Percentiles rank a stretch among this genome's conserved stretches.
phyloP scores from a whole-genome alignment of 768 basidiomycete genomes.

The Infundibulicybe gibba region DNA sequence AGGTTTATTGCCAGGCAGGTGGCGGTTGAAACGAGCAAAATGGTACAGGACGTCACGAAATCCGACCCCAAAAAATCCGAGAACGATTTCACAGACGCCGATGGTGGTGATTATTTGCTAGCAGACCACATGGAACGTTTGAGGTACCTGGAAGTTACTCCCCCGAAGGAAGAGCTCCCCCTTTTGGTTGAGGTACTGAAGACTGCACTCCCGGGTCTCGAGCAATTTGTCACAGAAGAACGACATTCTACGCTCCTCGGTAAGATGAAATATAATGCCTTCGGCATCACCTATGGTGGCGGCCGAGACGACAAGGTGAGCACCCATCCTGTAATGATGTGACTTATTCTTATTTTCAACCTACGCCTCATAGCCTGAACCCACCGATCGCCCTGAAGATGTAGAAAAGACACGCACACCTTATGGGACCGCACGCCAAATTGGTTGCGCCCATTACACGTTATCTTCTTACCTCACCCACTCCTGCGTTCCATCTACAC shows the following conservation, averaged over 20 bases:
- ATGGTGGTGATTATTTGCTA: constrained; percentile 53
- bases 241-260: constrained; percentile 58
- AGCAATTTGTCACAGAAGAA: constrained; percentile 65
- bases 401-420: constrained; percentile 75
- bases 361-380: constrained; percentile 39
- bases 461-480: constrained; percentile 77
- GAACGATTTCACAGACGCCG: constrained; percentile 44
- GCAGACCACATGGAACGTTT: constrained; percentile 78
- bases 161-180: constrained; percentile 44
- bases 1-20: constrained; percentile 75
- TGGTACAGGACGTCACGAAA: constrained; percentile 26
- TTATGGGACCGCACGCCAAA: constrained; percentile 68
- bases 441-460: constrained; percentile 73
- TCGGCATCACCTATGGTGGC: constrained; percentile 63
- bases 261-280: constrained; percentile 75
- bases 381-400: constrained; percentile 59
- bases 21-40: constrained; percentile 56
- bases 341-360: constrained; percentile 1
- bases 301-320: constrained; percentile 72
- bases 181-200: constrained; percentile 53
- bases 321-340: constrained; percentile 2
- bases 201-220: constrained; percentile 65
- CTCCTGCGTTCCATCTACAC: constrained; percentile 68
- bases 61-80: constrained; percentile 18
- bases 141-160: constrained; percentile 56